Evolutionary conservation across 495 filamentous ascomycete species (phyloP).

Genomic region (Penicillium desertorum): DNA sequence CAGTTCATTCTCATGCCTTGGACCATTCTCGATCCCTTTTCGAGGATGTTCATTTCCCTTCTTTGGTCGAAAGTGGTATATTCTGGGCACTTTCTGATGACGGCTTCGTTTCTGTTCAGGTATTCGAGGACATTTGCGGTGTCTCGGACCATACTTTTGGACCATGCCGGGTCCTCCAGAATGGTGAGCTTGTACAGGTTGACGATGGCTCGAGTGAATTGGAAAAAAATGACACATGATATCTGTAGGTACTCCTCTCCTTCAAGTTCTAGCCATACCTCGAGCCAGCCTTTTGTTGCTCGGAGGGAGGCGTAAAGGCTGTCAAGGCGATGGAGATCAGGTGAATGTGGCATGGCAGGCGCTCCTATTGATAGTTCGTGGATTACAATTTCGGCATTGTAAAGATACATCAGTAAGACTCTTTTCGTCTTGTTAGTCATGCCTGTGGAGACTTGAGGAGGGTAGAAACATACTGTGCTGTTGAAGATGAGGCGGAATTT

Average conservation of each 20-base stretch:
- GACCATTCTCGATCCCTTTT: slow-evolving; percentile 26
- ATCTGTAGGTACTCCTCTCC: slow-evolving; percentile 34
- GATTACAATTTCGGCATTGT: slow-evolving; percentile 44
- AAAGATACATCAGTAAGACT: slow-evolving; percentile 36
- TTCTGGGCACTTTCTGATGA: slow-evolving; percentile 19
- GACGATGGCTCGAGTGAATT: slow-evolving; percentile 43
- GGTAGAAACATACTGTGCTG: slow-evolving; percentile 37
- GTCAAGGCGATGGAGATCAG: slow-evolving; percentile 34
- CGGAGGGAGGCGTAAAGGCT: slow-evolving; percentile 37
- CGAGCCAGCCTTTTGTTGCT: slow-evolving; percentile 40
- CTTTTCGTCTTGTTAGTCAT: slow-evolving; percentile 25
- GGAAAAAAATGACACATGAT: slow-evolving; percentile 38
- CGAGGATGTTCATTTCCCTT: slow-evolving; percentile 20
- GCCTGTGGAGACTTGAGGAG: too few relatives aligned
- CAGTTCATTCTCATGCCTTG: slow-evolving; percentile 23
- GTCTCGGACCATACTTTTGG: slow-evolving; percentile 31
- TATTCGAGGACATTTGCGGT: slow-evolving; percentile 31
- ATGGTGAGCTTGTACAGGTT: slow-evolving; percentile 44
- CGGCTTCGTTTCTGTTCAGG: slow-evolving; percentile 19
- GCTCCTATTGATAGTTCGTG: slow-evolving; percentile 41
- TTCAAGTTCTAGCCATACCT: slow-evolving; percentile 35
- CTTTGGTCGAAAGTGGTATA: not conserved
- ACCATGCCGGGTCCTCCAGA: slow-evolving; percentile 40
- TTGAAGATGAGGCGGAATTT: slow-evolving; percentile 36
- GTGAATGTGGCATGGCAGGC: slow-evolving; percentile 17